Evolutionary conservation across 257 asterid genomes (phyloP), one percentile per base, ranked within the genome.

Genomic region (Nicotiana knightiana): DNA sequence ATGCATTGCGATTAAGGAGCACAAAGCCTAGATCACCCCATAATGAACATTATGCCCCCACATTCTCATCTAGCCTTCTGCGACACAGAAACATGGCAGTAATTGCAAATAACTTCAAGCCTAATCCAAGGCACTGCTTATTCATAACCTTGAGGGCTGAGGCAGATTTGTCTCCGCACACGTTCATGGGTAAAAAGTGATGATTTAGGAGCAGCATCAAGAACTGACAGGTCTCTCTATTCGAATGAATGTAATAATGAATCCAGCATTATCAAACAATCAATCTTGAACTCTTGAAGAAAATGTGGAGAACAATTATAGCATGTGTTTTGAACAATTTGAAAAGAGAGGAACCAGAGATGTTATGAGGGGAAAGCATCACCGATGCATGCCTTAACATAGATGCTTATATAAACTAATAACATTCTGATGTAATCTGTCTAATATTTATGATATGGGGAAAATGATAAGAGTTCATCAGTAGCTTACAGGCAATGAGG

Each of bases 1-100:
- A 51, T 48, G 63, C 53, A 26, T 51, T 26, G 43, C 1, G 16
- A 73, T 73, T 73, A 26, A 73, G 63, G 43, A 73, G 79, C 26
- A 73, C 63, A 75, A 10, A 16, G 80, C 53, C 79, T 63, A 73
- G 79, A 73, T 73, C 55, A 68, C 55, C 16, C 9, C 79, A 75
- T 61, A 51, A 75, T 15, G 80, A 48, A 51, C 80, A 75, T 15
- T 16, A 51, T 51, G 26, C 63, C n/a, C 63, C 37, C 51, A 26
- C 62, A 51, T 75, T 75, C 63, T 51, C 80, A 51, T 51, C 63
- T 51, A 28, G 43, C 63, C 46, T 51, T 75, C 59, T 75, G 63
- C 26, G 17, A 28, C 63, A 51, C 46, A 75, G 15, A 43, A 43
- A 46, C 80, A 75, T 48, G 26, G 80, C 26, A 75, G 15, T 51